Conservation (phyloP, 345 rosid genomes). For the Trapa bicornis region DNA sequence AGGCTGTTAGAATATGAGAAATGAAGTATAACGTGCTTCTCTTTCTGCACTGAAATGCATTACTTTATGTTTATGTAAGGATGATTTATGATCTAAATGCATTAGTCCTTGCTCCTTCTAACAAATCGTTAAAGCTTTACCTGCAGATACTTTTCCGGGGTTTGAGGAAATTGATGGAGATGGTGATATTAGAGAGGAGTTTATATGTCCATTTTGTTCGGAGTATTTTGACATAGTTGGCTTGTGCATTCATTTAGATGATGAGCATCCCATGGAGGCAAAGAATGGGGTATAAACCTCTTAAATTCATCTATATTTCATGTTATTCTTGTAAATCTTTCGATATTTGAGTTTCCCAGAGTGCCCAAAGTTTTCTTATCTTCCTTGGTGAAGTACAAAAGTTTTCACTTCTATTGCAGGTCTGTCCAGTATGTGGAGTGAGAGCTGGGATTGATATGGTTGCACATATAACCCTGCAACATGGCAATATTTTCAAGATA, state of each 20-base stretch:
- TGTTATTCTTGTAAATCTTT: background rate
- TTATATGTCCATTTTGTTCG: slow-evolving; percentile 87
- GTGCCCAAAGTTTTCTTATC: background rate
- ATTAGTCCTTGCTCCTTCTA: background rate
- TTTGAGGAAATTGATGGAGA: slow-evolving; percentile 84
- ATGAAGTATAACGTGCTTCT: background rate
- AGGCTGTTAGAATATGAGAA: background rate
- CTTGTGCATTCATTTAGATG: slow-evolving; percentile 86
- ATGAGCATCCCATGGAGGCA: slow-evolving; percentile 78
- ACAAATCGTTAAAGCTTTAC: slow-evolving; percentile 3
- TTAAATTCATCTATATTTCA: background rate
- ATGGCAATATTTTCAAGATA: slow-evolving; percentile 85
- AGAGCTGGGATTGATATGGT: slow-evolving; percentile 94
- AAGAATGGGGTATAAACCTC: slow-evolving; percentile 59
- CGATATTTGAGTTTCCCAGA: background rate
- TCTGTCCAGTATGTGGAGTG: slow-evolving; percentile 80
- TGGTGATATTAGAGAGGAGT: slow-evolving; percentile 85
- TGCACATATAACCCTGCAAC: slow-evolving; percentile 87
- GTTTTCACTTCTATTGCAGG: slow-evolving; percentile 30
- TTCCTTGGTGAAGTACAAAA: background rate
- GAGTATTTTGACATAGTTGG: slow-evolving; percentile 82
- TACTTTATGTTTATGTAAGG: background rate
- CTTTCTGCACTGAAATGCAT: background rate
- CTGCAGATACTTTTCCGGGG: slow-evolving; percentile 64
- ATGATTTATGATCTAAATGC: too few species aligned